These are phyloP conservation scores for Euphorbia peplus DNA, from an alignment of 345 rosid genomes.

Conservation along the genomic window DNA sequence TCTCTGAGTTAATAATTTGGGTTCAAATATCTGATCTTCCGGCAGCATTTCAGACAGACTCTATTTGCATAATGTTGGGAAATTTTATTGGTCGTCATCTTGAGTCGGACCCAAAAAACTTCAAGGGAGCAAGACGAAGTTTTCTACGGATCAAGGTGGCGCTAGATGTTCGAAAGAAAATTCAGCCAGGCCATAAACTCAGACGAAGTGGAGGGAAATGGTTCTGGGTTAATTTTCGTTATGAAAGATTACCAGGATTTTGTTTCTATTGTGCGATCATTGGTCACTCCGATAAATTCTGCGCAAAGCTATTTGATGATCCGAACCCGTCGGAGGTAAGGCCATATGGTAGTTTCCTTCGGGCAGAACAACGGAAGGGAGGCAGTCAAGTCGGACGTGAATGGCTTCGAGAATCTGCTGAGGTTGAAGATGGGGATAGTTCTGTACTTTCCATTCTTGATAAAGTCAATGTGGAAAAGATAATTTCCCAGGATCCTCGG, in stretches of 20 bases:
- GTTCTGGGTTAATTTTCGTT: neutral
- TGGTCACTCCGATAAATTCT: neutral
- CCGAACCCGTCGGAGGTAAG: neutral
- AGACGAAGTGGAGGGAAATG: neutral
- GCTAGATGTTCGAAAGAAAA: neutral
- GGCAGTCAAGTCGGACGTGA: neutral
- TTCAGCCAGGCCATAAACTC: neutral
- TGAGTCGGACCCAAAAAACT: no score
- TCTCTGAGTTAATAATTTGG: neutral
- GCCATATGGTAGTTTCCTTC: neutral
- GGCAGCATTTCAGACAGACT: neutral
- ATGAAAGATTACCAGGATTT: neutral
- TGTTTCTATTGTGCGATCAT: neutral
- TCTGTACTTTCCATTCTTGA: no score
- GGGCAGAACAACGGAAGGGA: neutral
- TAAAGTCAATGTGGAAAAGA: no score
- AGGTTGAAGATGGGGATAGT: neutral
- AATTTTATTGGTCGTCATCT: no score
- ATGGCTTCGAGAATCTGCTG: neutral
- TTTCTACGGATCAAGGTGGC: neutral
- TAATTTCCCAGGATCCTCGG: no score
- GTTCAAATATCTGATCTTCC: neutral
- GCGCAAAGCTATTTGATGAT: neutral
- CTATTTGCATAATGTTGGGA: no score
- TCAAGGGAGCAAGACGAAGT: no score